Evolutionary conservation across 495 filamentous ascomycete genomes (phyloP).

Genomic region (Pyrenula massariospora): DNA sequence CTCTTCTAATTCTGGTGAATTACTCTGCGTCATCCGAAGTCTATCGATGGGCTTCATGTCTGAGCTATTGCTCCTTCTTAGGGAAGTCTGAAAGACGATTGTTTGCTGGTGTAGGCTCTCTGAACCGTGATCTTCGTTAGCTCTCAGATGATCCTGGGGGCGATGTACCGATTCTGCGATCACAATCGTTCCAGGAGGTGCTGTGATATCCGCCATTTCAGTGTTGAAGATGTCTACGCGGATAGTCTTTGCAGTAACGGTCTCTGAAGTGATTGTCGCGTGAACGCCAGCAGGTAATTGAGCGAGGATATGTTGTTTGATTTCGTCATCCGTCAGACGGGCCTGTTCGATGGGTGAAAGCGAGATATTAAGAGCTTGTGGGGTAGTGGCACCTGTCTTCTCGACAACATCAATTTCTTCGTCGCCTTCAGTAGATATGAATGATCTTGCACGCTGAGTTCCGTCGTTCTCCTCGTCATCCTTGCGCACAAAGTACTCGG

Average conservation of each 20-base stretch:
- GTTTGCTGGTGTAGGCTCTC: constrained; percentile 14
- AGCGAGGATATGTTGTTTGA: constrained; percentile 31
- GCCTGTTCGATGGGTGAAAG: constrained; percentile 20
- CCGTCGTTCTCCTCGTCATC: constrained; percentile 7
- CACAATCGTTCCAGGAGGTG: constrained; percentile 56
- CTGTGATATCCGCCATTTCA: constrained; percentile 42
- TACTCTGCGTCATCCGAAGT: neutral
- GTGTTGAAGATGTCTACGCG: constrained; percentile 61
- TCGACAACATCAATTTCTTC: constrained; percentile 37
- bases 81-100: constrained; percentile 31
- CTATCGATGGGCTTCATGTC: constrained; percentile 12
- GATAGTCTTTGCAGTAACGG: constrained; percentile 55
- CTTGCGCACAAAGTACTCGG: constrained; percentile 11
- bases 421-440: constrained; percentile 25
- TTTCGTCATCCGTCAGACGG: constrained; percentile 30
- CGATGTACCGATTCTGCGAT: constrained; percentile 43
- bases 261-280: constrained; percentile 54
- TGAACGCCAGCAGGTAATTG: constrained; percentile 31
- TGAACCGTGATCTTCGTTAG: constrained; percentile 15
- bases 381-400: constrained; percentile 14
- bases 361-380: constrained; percentile 14
- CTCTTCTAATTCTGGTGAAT: neutral
- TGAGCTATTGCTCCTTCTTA: constrained; percentile 30
- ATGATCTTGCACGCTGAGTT: constrained; percentile 15
- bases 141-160: constrained; percentile 12